Base-by-base conservation (phyloP, 164 flowering plant species). In the Nymphaea thermarum region DNA sequence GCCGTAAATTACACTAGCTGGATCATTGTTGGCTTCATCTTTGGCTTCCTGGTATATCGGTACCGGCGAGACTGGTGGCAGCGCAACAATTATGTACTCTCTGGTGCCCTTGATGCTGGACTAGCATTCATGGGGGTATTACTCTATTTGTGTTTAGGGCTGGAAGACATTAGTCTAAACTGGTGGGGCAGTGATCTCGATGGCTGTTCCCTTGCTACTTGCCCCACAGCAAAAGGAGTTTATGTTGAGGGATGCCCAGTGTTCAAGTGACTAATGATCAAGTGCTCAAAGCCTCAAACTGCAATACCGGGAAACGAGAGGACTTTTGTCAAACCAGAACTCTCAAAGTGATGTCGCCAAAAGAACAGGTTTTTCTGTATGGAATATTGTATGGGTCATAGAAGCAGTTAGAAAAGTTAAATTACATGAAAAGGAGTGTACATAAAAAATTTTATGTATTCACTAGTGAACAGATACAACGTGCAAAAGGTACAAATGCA, bases 131-230 rank as follows among this genome's bases (percentile, higher is more conserved):
- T 88, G 92, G 92, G 82, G 4, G 90, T 90, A 75, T 75, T 87
- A 3, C 65, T 87, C 73, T 90, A 81, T 63, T 64, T 87, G 15
- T 74, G 83, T 57, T 74, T 90, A 74, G 88, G 87, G 4, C 66
- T 79, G 66, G 84, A 85, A 53, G 74, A 75, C 11, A 66, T 83
- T n/a, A 77, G 73, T 63, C 51, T 88, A 16, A 66, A 67, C 42
- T 86, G 94, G 94, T 88, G 94, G 92, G 95, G 96, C 11, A 81
- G 73, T 70, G 81, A 88, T n/a, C 78, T 82, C 42, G 93, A 87
- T 70, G 87, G 84, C 1, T 90, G 97, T 60, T 80, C 89, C 12
- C 69, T 82, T 60, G 93, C 96, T 47, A 63, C 81, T 42, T 90
- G 93, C 67, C 96, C 92, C 0, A 87, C 94, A 0, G 92, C 94